These are phyloP conservation scores for Aspergillus sp. DNA, from an alignment of 2,329 filamentous ascomycete genomes.

Conservation along the genomic window DNA sequence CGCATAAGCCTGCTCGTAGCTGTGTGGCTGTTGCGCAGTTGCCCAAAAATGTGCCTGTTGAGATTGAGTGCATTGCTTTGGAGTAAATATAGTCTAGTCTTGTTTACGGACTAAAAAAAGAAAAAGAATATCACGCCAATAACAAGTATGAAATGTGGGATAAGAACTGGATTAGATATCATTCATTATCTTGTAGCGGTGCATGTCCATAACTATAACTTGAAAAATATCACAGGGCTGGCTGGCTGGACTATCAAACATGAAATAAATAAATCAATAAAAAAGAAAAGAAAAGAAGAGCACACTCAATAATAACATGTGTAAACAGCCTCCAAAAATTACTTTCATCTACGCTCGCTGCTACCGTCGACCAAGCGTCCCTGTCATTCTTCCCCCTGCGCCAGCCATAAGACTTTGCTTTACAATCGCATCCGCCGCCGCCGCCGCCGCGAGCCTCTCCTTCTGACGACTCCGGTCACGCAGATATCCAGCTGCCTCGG, in stretches of 20 bases:
- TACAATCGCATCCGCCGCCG: slow-evolving; percentile 89
- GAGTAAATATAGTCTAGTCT: slow-evolving; percentile 22
- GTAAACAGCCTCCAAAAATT: background rate
- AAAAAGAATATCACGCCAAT: too few species aligned
- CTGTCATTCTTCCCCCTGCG: slow-evolving; percentile 46
- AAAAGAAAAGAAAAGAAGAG: too few species aligned
- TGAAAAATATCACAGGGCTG: too few species aligned
- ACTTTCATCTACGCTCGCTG: background rate
- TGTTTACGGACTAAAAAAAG: too few species aligned
- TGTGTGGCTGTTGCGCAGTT: slow-evolving; percentile 57
- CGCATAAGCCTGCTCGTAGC: slow-evolving; percentile 54
- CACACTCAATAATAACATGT: background rate
- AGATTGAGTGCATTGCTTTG: slow-evolving; percentile 58
- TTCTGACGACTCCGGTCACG: slow-evolving; percentile 88
- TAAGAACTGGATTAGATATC: too few species aligned
- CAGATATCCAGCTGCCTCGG: slow-evolving; percentile 78
- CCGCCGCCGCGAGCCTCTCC: slow-evolving; percentile 80
- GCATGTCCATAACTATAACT: too few species aligned
- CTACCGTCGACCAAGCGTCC: slow-evolving; percentile 30
- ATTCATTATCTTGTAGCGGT: too few species aligned
- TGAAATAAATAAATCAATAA: too few species aligned
- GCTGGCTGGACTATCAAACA: too few species aligned
- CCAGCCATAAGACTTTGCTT: slow-evolving; percentile 71
- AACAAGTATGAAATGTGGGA: too few species aligned
- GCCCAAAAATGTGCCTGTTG: slow-evolving; percentile 56